These are phyloP conservation scores for Apophysomyces ossiformis DNA, from an alignment of 371 early-diverging fungal species.

Conservation along the genomic window DNA sequence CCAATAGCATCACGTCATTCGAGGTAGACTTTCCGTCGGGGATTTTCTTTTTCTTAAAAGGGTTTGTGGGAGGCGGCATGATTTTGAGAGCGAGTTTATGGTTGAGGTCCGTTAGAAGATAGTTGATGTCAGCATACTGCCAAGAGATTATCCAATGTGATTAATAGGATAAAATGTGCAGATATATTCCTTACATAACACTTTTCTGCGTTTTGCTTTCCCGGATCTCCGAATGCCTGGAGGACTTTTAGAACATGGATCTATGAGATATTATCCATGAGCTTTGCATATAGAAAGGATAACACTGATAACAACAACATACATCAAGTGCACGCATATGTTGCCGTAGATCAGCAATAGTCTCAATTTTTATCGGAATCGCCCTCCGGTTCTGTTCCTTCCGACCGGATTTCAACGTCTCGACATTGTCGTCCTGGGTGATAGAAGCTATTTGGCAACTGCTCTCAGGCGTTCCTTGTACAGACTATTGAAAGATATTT, in stretches of 20 bases:
- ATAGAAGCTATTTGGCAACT: slow-evolving; percentile 1
- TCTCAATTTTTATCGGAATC: neutral
- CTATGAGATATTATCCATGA: slow-evolving; percentile 19
- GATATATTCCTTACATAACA: slow-evolving; percentile 12
- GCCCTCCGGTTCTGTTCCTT: slow-evolving; percentile 16
- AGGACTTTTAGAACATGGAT: slow-evolving; percentile 28
- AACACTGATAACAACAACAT: slow-evolving; percentile 15
- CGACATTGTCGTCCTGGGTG: neutral
- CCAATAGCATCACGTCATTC: slow-evolving; percentile 33
- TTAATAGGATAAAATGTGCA: neutral
- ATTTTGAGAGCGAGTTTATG: slow-evolving; percentile 60
- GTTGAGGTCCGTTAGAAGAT: slow-evolving; percentile 58
- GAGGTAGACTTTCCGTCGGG: slow-evolving; percentile 18
- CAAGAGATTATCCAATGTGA: neutral
- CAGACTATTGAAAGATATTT: no score
- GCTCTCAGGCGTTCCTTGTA: slow-evolving; percentile 12
- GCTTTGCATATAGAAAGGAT: neutral
- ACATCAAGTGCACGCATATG: slow-evolving; percentile 59
- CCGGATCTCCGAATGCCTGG: slow-evolving; percentile 2
- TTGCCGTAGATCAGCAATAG: slow-evolving; percentile 31
- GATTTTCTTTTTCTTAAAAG: slow-evolving; percentile 48
- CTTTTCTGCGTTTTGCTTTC: slow-evolving; percentile 8
- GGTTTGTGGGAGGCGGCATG: slow-evolving; percentile 28
- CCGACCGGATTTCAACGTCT: slow-evolving; percentile 14
- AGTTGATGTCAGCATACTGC: slow-evolving; percentile 41